A percentile compares a stretch with the other conserved stretches of the same genome.
Conservation (phyloP, 768 basidiomycete genomes). For the Podaxis sp. region DNA sequence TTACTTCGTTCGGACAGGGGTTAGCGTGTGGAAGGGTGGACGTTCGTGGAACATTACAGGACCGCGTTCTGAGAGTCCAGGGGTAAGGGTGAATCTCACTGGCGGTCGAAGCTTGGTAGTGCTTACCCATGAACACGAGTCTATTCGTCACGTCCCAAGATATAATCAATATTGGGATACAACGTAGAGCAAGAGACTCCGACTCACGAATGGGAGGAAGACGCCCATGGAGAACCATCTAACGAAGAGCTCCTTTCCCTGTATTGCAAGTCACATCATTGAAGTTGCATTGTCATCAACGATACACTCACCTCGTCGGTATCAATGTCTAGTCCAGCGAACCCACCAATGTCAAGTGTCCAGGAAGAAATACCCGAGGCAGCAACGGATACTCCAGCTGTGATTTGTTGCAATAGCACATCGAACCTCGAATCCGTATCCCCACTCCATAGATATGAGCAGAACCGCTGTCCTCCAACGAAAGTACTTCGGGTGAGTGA, state of each 20-base stretch:
- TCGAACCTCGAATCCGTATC: slow-evolving; percentile 35
- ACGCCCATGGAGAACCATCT: slow-evolving; percentile 37
- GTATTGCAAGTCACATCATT: neutral
- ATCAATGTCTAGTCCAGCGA: slow-evolving; percentile 31
- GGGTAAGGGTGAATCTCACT: neutral
- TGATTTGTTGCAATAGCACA: slow-evolving; percentile 35
- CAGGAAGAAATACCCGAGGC: slow-evolving; percentile 37
- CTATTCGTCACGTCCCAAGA: neutral
- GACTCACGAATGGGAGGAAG: slow-evolving; percentile 36
- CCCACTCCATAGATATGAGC: slow-evolving; percentile 38
- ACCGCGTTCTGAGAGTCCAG: slow-evolving; percentile 22
- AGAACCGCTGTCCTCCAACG: slow-evolving; percentile 35
- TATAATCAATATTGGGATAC: neutral
- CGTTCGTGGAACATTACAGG: slow-evolving; percentile 25
- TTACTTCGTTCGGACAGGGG: slow-evolving; percentile 34
- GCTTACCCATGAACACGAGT: slow-evolving; percentile 14
- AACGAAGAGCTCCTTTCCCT: slow-evolving; percentile 35
- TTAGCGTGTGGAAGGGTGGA: slow-evolving; percentile 28
- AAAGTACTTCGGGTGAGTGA: slow-evolving; percentile 36
- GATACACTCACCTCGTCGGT: slow-evolving; percentile 22
- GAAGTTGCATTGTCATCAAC: neutral
- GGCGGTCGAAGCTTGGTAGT: neutral
- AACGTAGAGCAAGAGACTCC: too few species aligned
- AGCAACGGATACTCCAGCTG: slow-evolving; percentile 32
- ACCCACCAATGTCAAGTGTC: slow-evolving; percentile 39